Conservation (phyloP, 768 basidiomycete species). For the Boletus sp. region DNA sequence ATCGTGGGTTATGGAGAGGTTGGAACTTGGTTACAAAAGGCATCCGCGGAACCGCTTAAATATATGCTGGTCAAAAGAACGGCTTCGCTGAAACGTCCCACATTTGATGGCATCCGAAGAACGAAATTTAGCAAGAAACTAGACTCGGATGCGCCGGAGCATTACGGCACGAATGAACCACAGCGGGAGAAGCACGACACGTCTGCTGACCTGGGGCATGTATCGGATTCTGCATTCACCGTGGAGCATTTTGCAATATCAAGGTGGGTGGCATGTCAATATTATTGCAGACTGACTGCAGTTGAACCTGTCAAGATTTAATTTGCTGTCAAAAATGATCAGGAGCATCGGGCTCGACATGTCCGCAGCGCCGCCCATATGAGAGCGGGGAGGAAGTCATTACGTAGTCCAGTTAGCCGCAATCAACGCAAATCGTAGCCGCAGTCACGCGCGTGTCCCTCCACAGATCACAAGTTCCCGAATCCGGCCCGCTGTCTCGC, state of each 20-base stretch:
- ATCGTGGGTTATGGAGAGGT: constrained; percentile 11
- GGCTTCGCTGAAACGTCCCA: not conserved
- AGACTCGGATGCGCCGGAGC: not conserved
- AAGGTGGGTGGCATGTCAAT: not conserved
- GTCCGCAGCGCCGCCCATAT: too few relatives aligned
- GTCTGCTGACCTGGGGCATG: constrained; percentile 5
- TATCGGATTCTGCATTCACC: too few relatives aligned
- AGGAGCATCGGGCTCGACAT: not conserved
- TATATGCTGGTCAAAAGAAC: constrained; percentile 4
- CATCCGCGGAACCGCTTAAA: not conserved
- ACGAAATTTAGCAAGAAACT: not conserved
- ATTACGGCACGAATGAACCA: not conserved
- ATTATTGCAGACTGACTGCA: not conserved
- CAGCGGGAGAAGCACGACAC: not conserved
- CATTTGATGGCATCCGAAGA: not conserved
- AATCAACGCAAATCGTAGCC: too few relatives aligned
- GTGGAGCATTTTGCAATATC: not conserved
- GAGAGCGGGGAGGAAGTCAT: too few relatives aligned
- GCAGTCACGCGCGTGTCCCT: too few relatives aligned
- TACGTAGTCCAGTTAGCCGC: too few relatives aligned
- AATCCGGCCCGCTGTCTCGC: too few relatives aligned
- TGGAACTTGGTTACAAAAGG: not conserved
- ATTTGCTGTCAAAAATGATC: not conserved
- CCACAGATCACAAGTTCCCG: too few relatives aligned
- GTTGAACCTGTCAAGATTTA: not conserved